Evolutionary conservation across 768 basidiomycete species (phyloP), one percentile per base, ranked within the genome.

Genomic region (Lactarius indigo): DNA sequence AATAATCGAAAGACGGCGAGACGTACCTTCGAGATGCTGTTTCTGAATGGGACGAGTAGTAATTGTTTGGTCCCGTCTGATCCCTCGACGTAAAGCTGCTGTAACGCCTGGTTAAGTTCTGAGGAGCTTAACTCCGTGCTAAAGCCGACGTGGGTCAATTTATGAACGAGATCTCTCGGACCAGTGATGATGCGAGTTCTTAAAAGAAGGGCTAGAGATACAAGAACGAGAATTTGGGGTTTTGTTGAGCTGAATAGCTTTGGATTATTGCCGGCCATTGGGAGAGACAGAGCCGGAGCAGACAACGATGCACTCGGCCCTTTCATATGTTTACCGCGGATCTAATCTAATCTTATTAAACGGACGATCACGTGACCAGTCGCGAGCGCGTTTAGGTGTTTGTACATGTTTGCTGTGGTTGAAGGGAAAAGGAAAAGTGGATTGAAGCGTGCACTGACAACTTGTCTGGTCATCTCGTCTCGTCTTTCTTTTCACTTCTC

Each of bases 31-130:
- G 87, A 83, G 8, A 92, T 76, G 55, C 82, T 76, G 39, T 87
- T 86, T 28, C 83, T 78, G 72, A 88, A 87, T 1, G 87, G 89
- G 6, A 91, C 86, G 1, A 88, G 80, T n/a, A 92, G 76, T n/a
- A 92, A 76, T 5, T 81, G 85, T 73, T 85, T 85, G 20, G 81
- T 81, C 3, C 88, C 89, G 69, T 85, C 83, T 3, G 79, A 73
- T 63, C 84, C 82, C 35, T 84, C 80, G 20, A 84, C 76, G 72
- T 91, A 93, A 31, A 92, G 78, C 70, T 85, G 81, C 74, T 88
- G 85, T 56, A 89, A 71, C 23, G 85, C 81, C 55, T 78, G 74
- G 9, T 76, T 74, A 10, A 85, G 75, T 47, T 85, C 82, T 50
- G 81, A 78, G 31, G 76, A 47, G 28, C 33, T 57, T 18, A 31